Evolutionary conservation across 2,329 filamentous ascomycete genomes (phyloP).

Genomic region (Aureobasidium sp.): DNA sequence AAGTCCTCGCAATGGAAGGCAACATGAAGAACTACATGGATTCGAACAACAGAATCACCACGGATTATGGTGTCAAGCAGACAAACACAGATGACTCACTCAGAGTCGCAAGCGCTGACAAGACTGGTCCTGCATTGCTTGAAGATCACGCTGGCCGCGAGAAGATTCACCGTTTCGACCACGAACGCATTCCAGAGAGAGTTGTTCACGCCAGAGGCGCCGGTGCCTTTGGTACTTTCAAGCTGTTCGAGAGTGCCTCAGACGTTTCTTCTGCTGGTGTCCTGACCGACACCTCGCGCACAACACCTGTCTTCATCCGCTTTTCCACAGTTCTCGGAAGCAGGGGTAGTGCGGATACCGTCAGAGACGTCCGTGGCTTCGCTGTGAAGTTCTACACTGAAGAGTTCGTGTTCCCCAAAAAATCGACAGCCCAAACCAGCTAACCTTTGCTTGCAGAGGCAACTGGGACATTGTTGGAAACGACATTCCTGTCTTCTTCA

Average conservation of each 20-base stretch:
- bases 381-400: slow-evolving; percentile 70
- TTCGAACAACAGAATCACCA: slow-evolving; percentile 54
- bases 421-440: not conserved
- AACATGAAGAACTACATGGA: slow-evolving; percentile 52
- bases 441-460: slow-evolving; percentile 32
- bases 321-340: slow-evolving; percentile 74
- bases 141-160: slow-evolving; percentile 67
- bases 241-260: slow-evolving; percentile 52
- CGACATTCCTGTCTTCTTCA: slow-evolving; percentile 69
- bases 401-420: slow-evolving; percentile 35
- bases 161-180: slow-evolving; percentile 71
- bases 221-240: slow-evolving; percentile 60
- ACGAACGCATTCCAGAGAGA: slow-evolving; percentile 60
- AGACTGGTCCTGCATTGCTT: slow-evolving; percentile 58
- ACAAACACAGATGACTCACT: slow-evolving; percentile 72
- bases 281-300: slow-evolving; percentile 58
- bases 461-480: slow-evolving; percentile 63
- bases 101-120: slow-evolving; percentile 51
- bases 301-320: slow-evolving; percentile 60
- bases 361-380: slow-evolving; percentile 75
- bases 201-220: slow-evolving; percentile 60
- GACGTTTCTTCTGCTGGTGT: slow-evolving; percentile 57
- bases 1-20: slow-evolving; percentile 53
- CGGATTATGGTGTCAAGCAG: slow-evolving; percentile 69
- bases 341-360: slow-evolving; percentile 69